Evolutionary conservation across 306 rosid genomes (phyloP), one percentile per base, ranked within the genome.

Genomic region (Pyrus pyrifolia): DNA sequence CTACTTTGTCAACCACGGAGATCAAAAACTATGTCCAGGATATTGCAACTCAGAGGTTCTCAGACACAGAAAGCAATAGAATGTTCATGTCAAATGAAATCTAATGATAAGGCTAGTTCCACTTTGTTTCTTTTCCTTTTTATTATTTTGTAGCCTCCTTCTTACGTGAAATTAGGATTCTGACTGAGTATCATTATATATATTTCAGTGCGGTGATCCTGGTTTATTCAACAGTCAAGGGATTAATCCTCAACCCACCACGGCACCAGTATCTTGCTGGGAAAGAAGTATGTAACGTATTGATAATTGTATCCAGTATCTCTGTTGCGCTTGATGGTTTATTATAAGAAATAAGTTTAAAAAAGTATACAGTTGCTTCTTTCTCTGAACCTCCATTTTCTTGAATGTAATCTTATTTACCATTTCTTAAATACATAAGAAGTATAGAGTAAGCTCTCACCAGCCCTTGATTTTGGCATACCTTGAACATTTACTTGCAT

Each of bases 21-120:
- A 85, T 93, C 23, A 93, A 93, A 72, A 93, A 83, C 74, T 93
- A 93, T 76, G 84, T 80, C 80, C 89, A 89, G 77, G 91, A 93
- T 59, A 81, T 91, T 70, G 95, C 91, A 68, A 89, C 87, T 55
- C 97, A 85, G 81, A 86, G 98, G 83, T 93, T 93, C 83, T 85
- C 95, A 73, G 86, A 80, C 68, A 68, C 86, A 59, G 82, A 81
- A 77, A 80, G 83, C 81, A 82, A 69, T 62, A 75, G 87, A 35
- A 35, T 82, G 87, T 75, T 89, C 96, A 55, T 87, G 84, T 82
- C 92, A 83, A 83, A 81, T 83, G 86, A 93, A 79, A 78, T 77
- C 82, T 80, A 88, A 85, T 82, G 96, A 91, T 81, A 91, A 93
- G 98, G 98, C 83, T 86, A 85, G 90, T 91, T 85, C 81, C 72